Evolutionary conservation across 129 eudicot species (phyloP).

Genomic region (Flaveria trinervia): DNA sequence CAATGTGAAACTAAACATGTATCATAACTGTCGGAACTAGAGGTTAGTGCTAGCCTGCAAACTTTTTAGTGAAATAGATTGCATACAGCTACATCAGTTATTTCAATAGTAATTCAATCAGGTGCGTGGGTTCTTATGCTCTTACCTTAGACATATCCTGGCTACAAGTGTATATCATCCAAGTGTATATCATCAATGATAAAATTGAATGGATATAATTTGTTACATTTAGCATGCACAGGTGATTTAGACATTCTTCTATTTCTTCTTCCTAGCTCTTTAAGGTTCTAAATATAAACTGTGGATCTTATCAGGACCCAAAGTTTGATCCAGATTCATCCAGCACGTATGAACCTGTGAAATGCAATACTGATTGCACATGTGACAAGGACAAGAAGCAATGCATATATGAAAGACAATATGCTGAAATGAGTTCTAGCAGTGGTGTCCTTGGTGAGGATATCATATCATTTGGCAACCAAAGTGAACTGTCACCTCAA

Average conservation of each 20-base stretch:
- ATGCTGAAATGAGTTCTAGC: slow-evolving; percentile 99
- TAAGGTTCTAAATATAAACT: slow-evolving; percentile 8
- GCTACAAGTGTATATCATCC: background rate
- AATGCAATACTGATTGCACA: slow-evolving; percentile 75
- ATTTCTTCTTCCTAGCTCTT: background rate
- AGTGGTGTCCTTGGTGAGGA: slow-evolving; percentile 94
- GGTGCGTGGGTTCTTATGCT: background rate
- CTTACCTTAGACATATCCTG: background rate
- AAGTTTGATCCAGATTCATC: slow-evolving; percentile 84
- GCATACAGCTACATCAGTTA: background rate
- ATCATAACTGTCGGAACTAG: background rate
- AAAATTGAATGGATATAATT: background rate
- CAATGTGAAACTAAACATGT: background rate
- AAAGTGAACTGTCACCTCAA: slow-evolving; percentile 87
- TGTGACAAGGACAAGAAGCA: slow-evolving; percentile 67
- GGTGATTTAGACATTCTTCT: background rate
- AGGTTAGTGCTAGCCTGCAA: background rate
- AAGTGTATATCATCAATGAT: background rate
- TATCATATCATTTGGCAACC: slow-evolving; percentile 84
- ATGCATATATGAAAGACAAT: slow-evolving; percentile 77
- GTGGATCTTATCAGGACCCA: slow-evolving; percentile 70
- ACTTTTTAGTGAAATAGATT: background rate
- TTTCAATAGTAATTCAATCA: background rate
- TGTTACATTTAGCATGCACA: background rate
- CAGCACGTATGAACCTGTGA: slow-evolving; percentile 65